Base-by-base conservation (phyloP, 495 filamentous ascomycete species). In the Patellaria atrata region DNA sequence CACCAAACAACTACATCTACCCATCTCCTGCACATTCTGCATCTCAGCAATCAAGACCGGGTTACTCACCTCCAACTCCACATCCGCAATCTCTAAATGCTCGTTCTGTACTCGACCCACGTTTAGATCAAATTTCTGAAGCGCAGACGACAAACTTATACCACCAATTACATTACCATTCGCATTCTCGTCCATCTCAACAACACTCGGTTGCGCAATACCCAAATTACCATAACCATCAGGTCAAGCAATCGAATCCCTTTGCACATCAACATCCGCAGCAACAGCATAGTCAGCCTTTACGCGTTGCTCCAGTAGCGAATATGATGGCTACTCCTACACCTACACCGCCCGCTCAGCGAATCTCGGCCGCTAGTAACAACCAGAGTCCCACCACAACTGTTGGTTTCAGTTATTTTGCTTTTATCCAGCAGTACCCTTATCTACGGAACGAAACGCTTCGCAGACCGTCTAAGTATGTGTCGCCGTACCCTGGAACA, bases 371-470 rank as follows among this genome's bases (percentile, higher is more conserved):
- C 23, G 29, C 21, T 23, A 22, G 40, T 27, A 31, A 29, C 27
- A 26, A 12, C 17, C 32, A 19, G 28, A 24, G 32, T 32, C 43
- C 35, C 33, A 39, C 40, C 13, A 35, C 51, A 33, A 38, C 41
- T 37, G 29, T 43, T 23, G 32, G 33, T 17, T 43, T 27, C 26
- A 45, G 44, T 3, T 57, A 57, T 37, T 35, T 57, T 23, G 39
- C 36, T 32, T 49, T 53, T 33, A 23, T 57, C 19, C 51, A 50
- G 24, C 44, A 52, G 35, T 59, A 59, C 39, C 54, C 54, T 8
- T 59, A 57, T 37, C 52, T 59, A 1, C 48, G 40, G 21, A 54
- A 59, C 40, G 47, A 50, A 28, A 57, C 45, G 37, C 49, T 53
- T 31, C 34, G 52, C 21, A 48, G 46, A 35, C 37, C 48, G 22